A percentile compares a stretch with the other conserved stretches of the same genome.
Evolutionary conservation across 305 asterid genomes (phyloP).

Genomic region (Rubia peregrina): DNA sequence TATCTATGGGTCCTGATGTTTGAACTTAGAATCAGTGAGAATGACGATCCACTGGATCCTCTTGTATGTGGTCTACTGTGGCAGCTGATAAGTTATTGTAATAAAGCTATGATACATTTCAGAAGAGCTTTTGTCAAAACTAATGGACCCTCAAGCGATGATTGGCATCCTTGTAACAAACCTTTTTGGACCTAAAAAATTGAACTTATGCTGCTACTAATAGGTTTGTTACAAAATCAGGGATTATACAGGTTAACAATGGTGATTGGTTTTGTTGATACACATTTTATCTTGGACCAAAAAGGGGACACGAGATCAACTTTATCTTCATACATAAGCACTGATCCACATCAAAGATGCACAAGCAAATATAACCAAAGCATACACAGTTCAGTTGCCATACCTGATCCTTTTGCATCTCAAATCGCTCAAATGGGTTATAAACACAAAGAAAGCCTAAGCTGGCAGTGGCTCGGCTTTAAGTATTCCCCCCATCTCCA

Average conservation of each 20-base stretch:
- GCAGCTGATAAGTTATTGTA: slow-evolving; percentile 11
- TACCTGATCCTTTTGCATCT: slow-evolving; percentile 6
- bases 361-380: background rate
- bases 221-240: background rate
- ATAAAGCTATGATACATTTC: background rate
- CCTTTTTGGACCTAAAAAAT: background rate
- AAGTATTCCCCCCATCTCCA: slow-evolving; percentile 85
- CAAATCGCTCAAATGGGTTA: background rate
- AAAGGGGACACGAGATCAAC: background rate
- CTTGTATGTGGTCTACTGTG: slow-evolving; percentile 1
- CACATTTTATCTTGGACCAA: no score
- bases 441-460: slow-evolving; percentile 18
- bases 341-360: background rate
- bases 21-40: slow-evolving; percentile 13
- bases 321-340: background rate
- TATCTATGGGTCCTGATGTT: slow-evolving; percentile 9
- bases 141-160: slow-evolving; percentile 1
- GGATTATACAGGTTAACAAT: background rate
- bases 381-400: background rate
- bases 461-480: slow-evolving; percentile 41
- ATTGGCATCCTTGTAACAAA: background rate
- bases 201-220: background rate
- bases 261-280: background rate
- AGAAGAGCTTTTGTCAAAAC: slow-evolving; percentile 3
- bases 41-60: slow-evolving; percentile 14